phyloP scores from a whole-genome alignment of 2,329 filamentous ascomycete genomes.

The Phyllachora maydis region DNA sequence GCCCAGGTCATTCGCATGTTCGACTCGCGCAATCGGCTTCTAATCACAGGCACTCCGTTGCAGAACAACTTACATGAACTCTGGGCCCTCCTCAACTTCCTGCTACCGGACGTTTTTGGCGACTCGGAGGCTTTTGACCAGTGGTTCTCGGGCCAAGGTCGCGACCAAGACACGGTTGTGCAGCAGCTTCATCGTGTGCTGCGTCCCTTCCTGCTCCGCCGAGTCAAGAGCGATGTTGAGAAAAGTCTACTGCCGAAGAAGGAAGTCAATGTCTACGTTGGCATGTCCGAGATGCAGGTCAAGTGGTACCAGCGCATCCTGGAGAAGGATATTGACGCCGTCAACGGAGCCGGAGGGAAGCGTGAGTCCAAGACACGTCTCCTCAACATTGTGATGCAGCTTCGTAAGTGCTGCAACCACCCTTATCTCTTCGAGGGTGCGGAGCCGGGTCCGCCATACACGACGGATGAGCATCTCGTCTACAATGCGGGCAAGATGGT shows the following conservation, averaged over 20 bases:
- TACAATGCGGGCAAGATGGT: constrained; percentile 95
- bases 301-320: constrained; percentile 99
- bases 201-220: constrained; percentile 79
- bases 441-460: constrained; percentile 92
- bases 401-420: constrained; percentile 97
- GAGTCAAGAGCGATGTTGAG: constrained; percentile 94
- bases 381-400: constrained; percentile 97
- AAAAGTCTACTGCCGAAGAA: constrained; percentile 96
- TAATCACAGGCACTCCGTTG: constrained; percentile 91
- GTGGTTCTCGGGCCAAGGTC: constrained; percentile 85
- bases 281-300: constrained; percentile 98
- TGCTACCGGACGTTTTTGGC: constrained; percentile 95
- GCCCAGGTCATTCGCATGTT: constrained; percentile 94
- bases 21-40: constrained; percentile 79
- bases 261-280: constrained; percentile 89
- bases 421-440: constrained; percentile 96
- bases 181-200: constrained; percentile 88
- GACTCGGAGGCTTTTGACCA: constrained; percentile 93
- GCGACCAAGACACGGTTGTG: constrained; percentile 86
- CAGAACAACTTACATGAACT: constrained; percentile 97
- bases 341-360: constrained; percentile 91
- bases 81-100: constrained; percentile 92
- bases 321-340: constrained; percentile 96
- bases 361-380: constrained; percentile 93
- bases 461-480: constrained; percentile 88